Evolutionary conservation across 768 basidiomycete species (phyloP).

Genomic region (Holtermanniella nyarrowii): DNA sequence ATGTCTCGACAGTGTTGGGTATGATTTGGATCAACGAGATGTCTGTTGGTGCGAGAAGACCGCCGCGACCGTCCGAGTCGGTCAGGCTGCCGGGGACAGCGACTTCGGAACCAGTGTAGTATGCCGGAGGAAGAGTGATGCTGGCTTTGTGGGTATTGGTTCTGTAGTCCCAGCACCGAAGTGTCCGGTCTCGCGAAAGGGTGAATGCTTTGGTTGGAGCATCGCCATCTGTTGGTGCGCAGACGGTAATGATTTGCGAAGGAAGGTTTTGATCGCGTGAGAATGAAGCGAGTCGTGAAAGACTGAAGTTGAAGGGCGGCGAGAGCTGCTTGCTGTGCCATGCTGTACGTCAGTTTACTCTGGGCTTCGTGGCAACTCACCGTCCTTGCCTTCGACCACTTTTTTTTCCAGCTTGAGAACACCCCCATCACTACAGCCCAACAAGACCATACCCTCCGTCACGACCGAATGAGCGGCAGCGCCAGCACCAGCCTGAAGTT

Average conservation of each 20-base stretch:
- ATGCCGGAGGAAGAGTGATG: constrained; percentile 31
- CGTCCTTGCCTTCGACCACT: too few relatives aligned
- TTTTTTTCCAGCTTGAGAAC: constrained; percentile 16
- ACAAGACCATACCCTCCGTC: constrained; percentile 21
- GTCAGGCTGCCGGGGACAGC: not conserved
- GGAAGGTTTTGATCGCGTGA: constrained; percentile 13
- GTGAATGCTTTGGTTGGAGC: constrained; percentile 48
- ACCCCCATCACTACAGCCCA: constrained; percentile 28
- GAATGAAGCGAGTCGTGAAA: constrained; percentile 20
- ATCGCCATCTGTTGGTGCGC: constrained; percentile 3
- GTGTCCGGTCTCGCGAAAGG: constrained; percentile 71
- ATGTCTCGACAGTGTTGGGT: constrained; percentile 19
- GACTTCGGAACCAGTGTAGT: not conserved
- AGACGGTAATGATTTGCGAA: constrained; percentile 19
- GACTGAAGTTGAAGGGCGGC: not conserved
- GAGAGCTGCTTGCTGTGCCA: not conserved
- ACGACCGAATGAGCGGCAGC: constrained; percentile 18
- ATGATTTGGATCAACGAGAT: constrained; percentile 60
- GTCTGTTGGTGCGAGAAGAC: constrained; percentile 47
- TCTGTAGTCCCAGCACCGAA: constrained; percentile 64
- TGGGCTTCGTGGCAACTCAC: too few relatives aligned
- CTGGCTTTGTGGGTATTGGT: constrained; percentile 30
- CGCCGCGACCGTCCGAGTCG: not conserved
- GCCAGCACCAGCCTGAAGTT: constrained; percentile 12
- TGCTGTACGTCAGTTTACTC: not conserved